Percentiles rank a stretch among this genome's conserved stretches.
These are phyloP conservation scores for Sporothrix pseudoabietina DNA, from an alignment of 2,329 filamentous ascomycete species.

Conservation along the genomic window DNA sequence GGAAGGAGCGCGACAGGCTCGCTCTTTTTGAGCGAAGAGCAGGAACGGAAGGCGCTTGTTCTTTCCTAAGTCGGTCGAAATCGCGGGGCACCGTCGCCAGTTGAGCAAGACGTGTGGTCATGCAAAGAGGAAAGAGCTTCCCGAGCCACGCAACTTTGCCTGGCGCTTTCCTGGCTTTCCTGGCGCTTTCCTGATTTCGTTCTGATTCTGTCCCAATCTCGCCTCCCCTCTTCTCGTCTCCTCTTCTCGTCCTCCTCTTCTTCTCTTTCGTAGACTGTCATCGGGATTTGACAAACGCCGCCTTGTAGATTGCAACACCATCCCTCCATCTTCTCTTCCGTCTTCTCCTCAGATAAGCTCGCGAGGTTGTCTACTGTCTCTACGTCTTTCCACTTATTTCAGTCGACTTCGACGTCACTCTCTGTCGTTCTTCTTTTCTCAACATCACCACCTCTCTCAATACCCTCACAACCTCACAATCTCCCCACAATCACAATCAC, in stretches of 20 bases:
- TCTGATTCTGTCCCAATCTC: background rate
- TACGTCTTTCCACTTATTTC: background rate
- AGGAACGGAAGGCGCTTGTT: background rate
- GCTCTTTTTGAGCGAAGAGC: background rate
- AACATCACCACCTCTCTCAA: background rate
- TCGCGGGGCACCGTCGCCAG: background rate
- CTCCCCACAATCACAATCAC: background rate
- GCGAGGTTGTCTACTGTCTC: background rate
- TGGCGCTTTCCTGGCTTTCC: background rate
- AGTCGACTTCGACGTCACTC: background rate
- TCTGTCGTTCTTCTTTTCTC: background rate
- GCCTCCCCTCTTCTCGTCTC: background rate
- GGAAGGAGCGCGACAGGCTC: constrained; percentile 4
- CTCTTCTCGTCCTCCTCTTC: background rate
- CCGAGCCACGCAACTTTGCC: background rate
- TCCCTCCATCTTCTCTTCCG: background rate
- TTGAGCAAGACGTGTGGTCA: background rate
- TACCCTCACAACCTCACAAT: background rate
- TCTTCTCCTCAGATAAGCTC: background rate
- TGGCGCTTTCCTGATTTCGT: background rate
- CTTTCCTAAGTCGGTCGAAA: constrained; percentile 20
- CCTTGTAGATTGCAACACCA: background rate
- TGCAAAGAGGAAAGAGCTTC: constrained; percentile 14
- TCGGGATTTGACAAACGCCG: background rate
- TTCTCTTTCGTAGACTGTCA: background rate